phyloP scores from a whole-genome alignment of 2,329 filamentous ascomycete species.

The Calonectria pseudoturangicola region DNA sequence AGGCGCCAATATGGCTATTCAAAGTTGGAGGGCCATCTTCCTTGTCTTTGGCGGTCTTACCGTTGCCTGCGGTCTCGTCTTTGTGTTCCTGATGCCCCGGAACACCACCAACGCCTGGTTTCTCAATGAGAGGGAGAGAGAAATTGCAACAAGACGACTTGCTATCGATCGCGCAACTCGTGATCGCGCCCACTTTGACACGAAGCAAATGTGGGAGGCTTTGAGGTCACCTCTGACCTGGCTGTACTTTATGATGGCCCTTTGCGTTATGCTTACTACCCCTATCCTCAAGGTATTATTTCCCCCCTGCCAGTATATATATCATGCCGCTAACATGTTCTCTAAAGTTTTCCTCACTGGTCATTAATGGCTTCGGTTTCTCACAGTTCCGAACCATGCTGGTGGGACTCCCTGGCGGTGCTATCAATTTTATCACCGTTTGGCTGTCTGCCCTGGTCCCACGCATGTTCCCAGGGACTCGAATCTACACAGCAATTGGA shows the following conservation, averaged over 20 bases:
- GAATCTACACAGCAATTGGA: constrained; percentile 42
- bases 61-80: constrained; percentile 35
- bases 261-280: constrained; percentile 47
- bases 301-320: not conserved
- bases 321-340: too few species aligned
- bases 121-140: constrained; percentile 45
- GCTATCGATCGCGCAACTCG: constrained; percentile 45
- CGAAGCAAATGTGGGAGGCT: constrained; percentile 47
- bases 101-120: constrained; percentile 46
- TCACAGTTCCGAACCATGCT: constrained; percentile 43
- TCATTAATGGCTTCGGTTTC: constrained; percentile 42
- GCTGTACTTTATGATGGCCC: constrained; percentile 46
- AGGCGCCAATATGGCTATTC: constrained; percentile 35
- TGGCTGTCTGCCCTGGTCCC: constrained; percentile 49
- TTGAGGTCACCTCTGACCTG: constrained; percentile 43
- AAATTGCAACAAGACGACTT: constrained; percentile 40
- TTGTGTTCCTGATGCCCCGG: constrained; percentile 42
- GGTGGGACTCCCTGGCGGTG: constrained; percentile 35
- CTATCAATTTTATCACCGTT: constrained; percentile 45
- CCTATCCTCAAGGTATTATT: constrained; percentile 49
- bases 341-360: constrained; percentile 36
- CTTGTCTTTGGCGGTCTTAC: constrained; percentile 47
- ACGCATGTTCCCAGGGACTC: constrained; percentile 43
- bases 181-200: constrained; percentile 43
- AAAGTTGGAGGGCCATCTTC: constrained; percentile 47